Evolutionary conservation across 2,329 filamentous ascomycete genomes (phyloP).

Genomic region (Fusarium succisae): DNA sequence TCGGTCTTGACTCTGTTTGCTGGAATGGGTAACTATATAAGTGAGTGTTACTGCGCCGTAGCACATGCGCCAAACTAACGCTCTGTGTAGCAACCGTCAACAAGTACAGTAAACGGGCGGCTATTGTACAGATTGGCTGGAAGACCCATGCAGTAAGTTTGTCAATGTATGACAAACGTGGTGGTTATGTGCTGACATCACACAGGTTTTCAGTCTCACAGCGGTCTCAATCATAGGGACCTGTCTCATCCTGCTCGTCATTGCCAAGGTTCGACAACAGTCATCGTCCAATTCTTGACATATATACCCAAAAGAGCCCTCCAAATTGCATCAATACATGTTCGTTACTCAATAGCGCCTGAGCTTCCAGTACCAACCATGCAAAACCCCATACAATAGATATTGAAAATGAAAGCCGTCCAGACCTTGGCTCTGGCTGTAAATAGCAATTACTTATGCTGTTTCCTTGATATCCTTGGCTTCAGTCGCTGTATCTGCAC

Average conservation of each 20-base stretch:
- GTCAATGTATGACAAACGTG: neutral
- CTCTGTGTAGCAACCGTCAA: slow-evolving; percentile 68
- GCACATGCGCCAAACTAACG: neutral
- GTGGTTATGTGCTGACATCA: neutral
- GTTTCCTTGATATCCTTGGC: slow-evolving; percentile 1
- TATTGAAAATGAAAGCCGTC: slow-evolving; percentile 5
- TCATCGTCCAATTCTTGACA: slow-evolving; percentile 18
- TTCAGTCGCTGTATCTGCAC: neutral
- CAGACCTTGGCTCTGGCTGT: neutral
- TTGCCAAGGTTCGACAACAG: slow-evolving; percentile 50
- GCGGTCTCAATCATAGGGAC: slow-evolving; percentile 71
- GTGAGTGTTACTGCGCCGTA: slow-evolving; percentile 52
- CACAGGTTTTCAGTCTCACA: slow-evolving; percentile 69
- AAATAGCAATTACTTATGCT: slow-evolving; percentile 35
- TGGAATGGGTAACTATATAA: slow-evolving; percentile 88
- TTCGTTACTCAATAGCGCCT: slow-evolving; percentile 20
- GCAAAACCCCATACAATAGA: slow-evolving; percentile 11
- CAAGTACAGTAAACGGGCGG: slow-evolving; percentile 79
- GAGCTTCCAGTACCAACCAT: slow-evolving; percentile 3
- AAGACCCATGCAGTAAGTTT: slow-evolving; percentile 82
- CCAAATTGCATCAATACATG: slow-evolving; percentile 5
- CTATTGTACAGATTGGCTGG: slow-evolving; percentile 92
- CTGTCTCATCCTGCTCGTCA: slow-evolving; percentile 69
- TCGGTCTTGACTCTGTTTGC: slow-evolving; percentile 78
- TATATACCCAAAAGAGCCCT: neutral